These are phyloP conservation scores for Xylariaceae sp. DNA, from an alignment of 2,329 filamentous ascomycete species.

Conservation along the genomic window DNA sequence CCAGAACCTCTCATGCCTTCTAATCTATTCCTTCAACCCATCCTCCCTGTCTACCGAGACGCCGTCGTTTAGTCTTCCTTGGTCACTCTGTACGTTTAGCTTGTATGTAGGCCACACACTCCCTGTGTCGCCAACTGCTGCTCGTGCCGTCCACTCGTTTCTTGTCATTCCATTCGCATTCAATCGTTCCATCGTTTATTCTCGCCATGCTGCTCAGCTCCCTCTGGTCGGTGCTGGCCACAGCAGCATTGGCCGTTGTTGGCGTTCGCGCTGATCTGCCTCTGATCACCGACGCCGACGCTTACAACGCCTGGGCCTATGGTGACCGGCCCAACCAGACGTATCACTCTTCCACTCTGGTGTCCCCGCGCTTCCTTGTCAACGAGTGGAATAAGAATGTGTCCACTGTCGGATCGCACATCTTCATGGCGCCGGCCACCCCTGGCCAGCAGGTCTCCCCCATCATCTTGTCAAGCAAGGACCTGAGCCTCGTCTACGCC, in stretches of 20 bases:
- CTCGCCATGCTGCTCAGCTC: constrained; percentile 10
- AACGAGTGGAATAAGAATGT: constrained; percentile 22
- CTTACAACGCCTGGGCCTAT: constrained; percentile 20
- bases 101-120: not conserved
- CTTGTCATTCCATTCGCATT: not conserved
- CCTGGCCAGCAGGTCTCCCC: constrained; percentile 14
- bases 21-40: not conserved
- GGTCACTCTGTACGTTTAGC: not conserved
- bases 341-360: constrained; percentile 19
- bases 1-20: no score
- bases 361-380: constrained; percentile 21
- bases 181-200: constrained; percentile 9
- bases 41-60: not conserved
- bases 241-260: constrained; percentile 5
- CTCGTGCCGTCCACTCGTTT: no score
- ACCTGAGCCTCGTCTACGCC: constrained; percentile 27
- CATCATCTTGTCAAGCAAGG: constrained; percentile 25
- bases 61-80: not conserved
- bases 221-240: constrained; percentile 7
- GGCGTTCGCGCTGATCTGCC: constrained; percentile 17
- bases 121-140: not conserved
- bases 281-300: constrained; percentile 16
- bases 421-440: constrained; percentile 20
- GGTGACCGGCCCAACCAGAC: constrained; percentile 24
- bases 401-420: constrained; percentile 17